A percentile compares a stretch with the other conserved stretches of the same genome.
These are phyloP conservation scores for Mycena vulgaris DNA, from an alignment of 768 basidiomycete species.

Conservation along the genomic window DNA sequence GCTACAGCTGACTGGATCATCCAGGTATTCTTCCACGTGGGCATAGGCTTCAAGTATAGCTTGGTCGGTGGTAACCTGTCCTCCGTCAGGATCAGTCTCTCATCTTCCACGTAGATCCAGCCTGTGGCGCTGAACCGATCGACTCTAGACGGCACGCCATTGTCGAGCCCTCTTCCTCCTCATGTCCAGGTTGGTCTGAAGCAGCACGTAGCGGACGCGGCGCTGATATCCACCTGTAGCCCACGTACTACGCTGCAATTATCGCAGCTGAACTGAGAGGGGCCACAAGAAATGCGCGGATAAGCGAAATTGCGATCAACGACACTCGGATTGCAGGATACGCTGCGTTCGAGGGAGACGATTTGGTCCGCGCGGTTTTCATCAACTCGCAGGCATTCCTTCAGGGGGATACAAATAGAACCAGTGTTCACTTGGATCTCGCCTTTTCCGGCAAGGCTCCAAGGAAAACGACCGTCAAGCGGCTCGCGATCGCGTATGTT, in stretches of 20 bases:
- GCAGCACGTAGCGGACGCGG: neutral
- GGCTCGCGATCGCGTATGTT: conserved; percentile 61
- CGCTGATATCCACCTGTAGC: conserved; percentile 33
- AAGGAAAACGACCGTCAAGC: conserved; percentile 58
- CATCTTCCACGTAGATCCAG: conserved; percentile 64
- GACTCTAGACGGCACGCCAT: conserved; percentile 67
- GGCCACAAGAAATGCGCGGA: conserved; percentile 52
- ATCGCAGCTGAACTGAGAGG: conserved; percentile 73
- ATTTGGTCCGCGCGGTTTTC: conserved; percentile 65
- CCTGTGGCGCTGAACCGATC: conserved; percentile 72
- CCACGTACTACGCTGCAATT: conserved; percentile 76
- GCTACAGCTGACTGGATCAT: neutral
- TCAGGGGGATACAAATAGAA: conserved; percentile 51
- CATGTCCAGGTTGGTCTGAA: conserved; percentile 61
- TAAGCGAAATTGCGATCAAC: conserved; percentile 65
- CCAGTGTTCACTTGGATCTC: conserved; percentile 59
- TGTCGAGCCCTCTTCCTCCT: conserved; percentile 65
- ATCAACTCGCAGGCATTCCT: conserved; percentile 73
- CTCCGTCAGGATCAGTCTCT: neutral
- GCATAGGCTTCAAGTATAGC: conserved; percentile 80
- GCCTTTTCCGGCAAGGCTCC: conserved; percentile 50
- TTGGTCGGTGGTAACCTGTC: conserved; percentile 54
- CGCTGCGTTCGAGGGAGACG: conserved; percentile 67
- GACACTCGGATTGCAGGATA: conserved; percentile 70
- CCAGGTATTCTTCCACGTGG: conserved; percentile 74